A percentile compares a stretch with the other conserved stretches of the same genome.
phyloP scores from a whole-genome alignment of 2,329 filamentous ascomycete genomes.

The Cadophora gregata region DNA sequence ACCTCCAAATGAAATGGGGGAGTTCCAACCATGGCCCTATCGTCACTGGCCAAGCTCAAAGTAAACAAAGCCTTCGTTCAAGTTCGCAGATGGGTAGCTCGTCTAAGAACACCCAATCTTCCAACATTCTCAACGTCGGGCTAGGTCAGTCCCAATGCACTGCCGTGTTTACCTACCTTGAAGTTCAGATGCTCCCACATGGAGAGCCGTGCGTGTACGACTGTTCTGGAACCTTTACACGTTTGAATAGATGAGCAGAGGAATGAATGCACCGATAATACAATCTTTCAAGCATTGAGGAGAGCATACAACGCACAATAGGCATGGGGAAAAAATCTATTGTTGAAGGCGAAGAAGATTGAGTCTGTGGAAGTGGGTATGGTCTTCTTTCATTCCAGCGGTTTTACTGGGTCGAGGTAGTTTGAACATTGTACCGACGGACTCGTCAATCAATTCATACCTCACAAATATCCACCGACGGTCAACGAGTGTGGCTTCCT shows the following conservation, averaged over 20 bases:
- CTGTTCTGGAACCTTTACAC: slow-evolving; percentile 15
- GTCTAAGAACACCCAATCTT: background rate
- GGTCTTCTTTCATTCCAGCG: too few species aligned
- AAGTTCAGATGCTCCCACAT: slow-evolving; percentile 18
- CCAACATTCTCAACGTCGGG: slow-evolving; percentile 1
- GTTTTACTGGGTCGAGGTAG: background rate
- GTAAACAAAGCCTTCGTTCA: slow-evolving; percentile 3
- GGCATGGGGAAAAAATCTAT: slow-evolving; percentile 14
- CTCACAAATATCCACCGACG: slow-evolving; percentile 23
- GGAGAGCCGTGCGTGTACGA: slow-evolving; percentile 19
- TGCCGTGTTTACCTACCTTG: background rate
- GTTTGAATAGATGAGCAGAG: slow-evolving; percentile 18
- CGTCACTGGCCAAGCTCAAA: slow-evolving; percentile 51
- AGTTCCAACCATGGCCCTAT: slow-evolving; percentile 50
- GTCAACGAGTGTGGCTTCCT: slow-evolving; percentile 27
- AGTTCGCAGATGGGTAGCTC: background rate
- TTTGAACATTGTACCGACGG: slow-evolving; percentile 25
- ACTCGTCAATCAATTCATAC: slow-evolving; percentile 23
- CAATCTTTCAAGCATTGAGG: slow-evolving; percentile 18
- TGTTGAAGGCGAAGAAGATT: slow-evolving; percentile 21
- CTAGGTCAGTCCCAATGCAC: background rate
- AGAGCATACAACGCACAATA: slow-evolving; percentile 9
- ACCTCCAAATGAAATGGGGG: slow-evolving; percentile 50
- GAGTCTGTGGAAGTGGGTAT: slow-evolving; percentile 19
- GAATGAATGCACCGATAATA: slow-evolving; percentile 11